phyloP scores from a whole-genome alignment of 441 rosid genomes.

The Omphalea diandra region DNA sequence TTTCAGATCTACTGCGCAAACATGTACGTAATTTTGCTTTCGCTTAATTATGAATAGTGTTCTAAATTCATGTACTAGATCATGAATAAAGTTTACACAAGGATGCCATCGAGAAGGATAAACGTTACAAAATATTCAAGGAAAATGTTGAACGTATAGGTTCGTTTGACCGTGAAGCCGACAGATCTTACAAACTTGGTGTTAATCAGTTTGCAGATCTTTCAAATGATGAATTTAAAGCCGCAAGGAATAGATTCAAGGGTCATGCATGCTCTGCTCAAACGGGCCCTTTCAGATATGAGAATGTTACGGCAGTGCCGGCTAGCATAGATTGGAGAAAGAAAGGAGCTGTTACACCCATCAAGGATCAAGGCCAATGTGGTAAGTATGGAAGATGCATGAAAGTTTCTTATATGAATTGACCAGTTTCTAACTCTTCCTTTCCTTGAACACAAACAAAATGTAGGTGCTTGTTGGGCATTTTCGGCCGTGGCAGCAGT shows the following conservation, averaged over 20 bases:
- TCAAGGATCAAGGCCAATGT: slow-evolving; percentile 72
- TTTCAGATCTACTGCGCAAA: too few relatives aligned
- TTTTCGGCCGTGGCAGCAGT: slow-evolving; percentile 73
- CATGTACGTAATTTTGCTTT: too few relatives aligned
- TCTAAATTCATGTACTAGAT: too few relatives aligned
- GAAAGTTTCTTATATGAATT: background rate
- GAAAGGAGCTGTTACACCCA: slow-evolving; percentile 59
- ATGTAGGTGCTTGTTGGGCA: slow-evolving; percentile 74
- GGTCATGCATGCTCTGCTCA: slow-evolving; percentile 35
- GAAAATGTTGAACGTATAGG: slow-evolving; percentile 66
- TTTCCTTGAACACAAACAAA: background rate
- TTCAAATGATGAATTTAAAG: slow-evolving; percentile 60
- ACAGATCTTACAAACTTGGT: slow-evolving; percentile 53
- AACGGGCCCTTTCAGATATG: slow-evolving; percentile 43
- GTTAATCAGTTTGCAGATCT: slow-evolving; percentile 70
- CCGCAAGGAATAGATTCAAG: slow-evolving; percentile 53
- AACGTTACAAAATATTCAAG: slow-evolving; percentile 63
- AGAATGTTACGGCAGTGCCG: slow-evolving; percentile 37
- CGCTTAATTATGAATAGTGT: too few relatives aligned
- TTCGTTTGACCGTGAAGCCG: slow-evolving; percentile 47
- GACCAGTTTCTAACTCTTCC: too few relatives aligned
- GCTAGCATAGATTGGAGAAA: slow-evolving; percentile 61
- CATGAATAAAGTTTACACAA: too few relatives aligned
- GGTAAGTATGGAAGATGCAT: slow-evolving; percentile 33
- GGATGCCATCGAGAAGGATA: slow-evolving; percentile 35